phyloP scores from a whole-genome alignment of 768 basidiomycete species.

The Asterophora parasitica region DNA sequence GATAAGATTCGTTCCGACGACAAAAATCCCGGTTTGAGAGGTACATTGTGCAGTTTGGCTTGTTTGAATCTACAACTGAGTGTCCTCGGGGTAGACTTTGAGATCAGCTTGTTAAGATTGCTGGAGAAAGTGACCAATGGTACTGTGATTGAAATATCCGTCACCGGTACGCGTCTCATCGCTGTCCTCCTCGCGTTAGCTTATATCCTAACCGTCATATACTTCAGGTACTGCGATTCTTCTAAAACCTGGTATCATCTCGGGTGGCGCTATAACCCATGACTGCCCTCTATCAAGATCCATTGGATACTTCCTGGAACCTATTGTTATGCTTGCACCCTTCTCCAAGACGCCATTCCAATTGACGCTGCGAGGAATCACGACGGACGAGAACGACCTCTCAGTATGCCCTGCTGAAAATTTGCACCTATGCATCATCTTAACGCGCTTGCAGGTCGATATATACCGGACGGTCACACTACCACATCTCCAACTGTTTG shows the following conservation, averaged over 20 bases:
- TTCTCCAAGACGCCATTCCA: conserved; percentile 87
- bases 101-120: conserved; percentile 83
- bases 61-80: conserved; percentile 1
- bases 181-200: background rate
- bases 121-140: conserved; percentile 93
- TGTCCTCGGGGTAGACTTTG: conserved; percentile 59
- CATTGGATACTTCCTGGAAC: conserved; percentile 93
- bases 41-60: conserved; percentile 32
- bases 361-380: conserved; percentile 82
- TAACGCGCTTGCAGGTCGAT: conserved; percentile 59
- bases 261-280: conserved; percentile 76
- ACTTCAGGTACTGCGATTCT: conserved; percentile 83
- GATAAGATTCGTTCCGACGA: conserved; percentile 88
- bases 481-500: conserved; percentile 87
- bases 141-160: conserved; percentile 90
- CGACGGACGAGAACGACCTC: conserved; percentile 88
- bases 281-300: conserved; percentile 87
- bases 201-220: conserved; percentile 4
- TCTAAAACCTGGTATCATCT: conserved; percentile 88
- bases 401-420: conserved; percentile 47
- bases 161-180: conserved; percentile 63
- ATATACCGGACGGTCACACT: conserved; percentile 85
- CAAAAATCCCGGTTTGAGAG: conserved; percentile 92
- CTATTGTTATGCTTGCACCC: conserved; percentile 83
- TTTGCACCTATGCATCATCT: background rate